Evolutionary conservation across 352 stramenopile species (phyloP).

Genomic region (Phytopythium vexans): DNA sequence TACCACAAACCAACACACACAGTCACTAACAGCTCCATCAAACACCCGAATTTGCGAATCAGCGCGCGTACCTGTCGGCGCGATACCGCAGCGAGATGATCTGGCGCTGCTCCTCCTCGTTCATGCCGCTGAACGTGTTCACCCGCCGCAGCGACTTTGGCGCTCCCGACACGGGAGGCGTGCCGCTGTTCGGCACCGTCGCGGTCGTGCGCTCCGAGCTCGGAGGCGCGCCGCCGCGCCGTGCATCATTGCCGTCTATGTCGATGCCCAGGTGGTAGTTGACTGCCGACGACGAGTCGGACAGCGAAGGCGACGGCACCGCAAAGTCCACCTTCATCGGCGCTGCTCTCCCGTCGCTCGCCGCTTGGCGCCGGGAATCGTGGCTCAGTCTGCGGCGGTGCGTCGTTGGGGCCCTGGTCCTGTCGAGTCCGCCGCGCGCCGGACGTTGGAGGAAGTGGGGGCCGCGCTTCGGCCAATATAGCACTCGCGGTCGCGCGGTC

Average conservation of each 20-base stretch:
- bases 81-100: conserved; percentile 86
- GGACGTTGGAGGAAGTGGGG: too few species aligned
- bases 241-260: conserved; percentile 12
- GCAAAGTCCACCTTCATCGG: conserved; percentile 71
- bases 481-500: too few species aligned
- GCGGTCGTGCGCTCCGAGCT: neutral
- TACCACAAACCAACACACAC: conserved; percentile 1
- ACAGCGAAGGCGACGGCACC: conserved; percentile 51
- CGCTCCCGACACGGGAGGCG: conserved; percentile 7
- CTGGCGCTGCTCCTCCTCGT: conserved; percentile 80
- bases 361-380: neutral
- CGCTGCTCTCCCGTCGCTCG: conserved; percentile 1
- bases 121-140: conserved; percentile 68
- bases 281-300: conserved; percentile 21
- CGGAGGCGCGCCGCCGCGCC: conserved; percentile 3
- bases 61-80: conserved; percentile 42
- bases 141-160: conserved; percentile 50
- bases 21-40: neutral
- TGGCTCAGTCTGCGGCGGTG: too few species aligned
- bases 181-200: conserved; percentile 8
- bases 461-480: too few species aligned
- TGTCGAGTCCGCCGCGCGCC: too few species aligned
- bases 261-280: conserved; percentile 70
- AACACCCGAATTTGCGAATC: neutral
- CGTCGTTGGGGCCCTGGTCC: too few species aligned